Percentiles rank a stretch among this genome's conserved stretches.
Evolutionary conservation across 768 basidiomycete genomes (phyloP).

Genomic region (Hebeloma cylindrosporum): DNA sequence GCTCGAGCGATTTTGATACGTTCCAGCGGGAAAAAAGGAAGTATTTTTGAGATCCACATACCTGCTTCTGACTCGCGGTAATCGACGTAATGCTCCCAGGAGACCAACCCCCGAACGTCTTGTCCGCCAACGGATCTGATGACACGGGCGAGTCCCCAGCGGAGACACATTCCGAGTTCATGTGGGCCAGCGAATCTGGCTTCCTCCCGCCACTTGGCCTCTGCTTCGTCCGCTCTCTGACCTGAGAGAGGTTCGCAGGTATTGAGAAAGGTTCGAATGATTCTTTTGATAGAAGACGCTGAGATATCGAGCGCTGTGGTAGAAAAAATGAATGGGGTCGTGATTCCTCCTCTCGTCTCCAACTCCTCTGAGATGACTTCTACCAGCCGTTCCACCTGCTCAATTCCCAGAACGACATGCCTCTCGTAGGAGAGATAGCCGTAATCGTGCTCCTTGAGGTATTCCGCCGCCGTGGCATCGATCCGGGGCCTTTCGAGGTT

Average conservation of each 20-base stretch:
- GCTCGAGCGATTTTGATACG: constrained; percentile 1
- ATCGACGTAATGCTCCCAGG: constrained; percentile 80
- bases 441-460: constrained; percentile 49
- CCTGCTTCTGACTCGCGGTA: constrained; percentile 85
- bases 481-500: constrained; percentile 48
- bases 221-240: constrained; percentile 40
- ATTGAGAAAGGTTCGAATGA: constrained; percentile 80
- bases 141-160: constrained; percentile 88
- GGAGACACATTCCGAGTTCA: constrained; percentile 87
- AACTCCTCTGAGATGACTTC: constrained; percentile 70
- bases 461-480: constrained; percentile 32
- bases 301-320: constrained; percentile 85
- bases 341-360: constrained; percentile 70
- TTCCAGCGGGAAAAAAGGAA: constrained; percentile 4
- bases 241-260: constrained; percentile 44
- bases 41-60: constrained; percentile 40
- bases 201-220: constrained; percentile 72
- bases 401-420: constrained; percentile 75
- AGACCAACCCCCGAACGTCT: constrained; percentile 79
- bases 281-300: constrained; percentile 65
- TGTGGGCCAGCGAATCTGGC: constrained; percentile 82
- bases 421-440: constrained; percentile 74
- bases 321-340: constrained; percentile 91
- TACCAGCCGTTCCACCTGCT: constrained; percentile 72
- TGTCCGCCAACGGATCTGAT: constrained; percentile 67